phyloP scores from a whole-genome alignment of 345 rosid genomes.

The Hypericum perforatum region DNA sequence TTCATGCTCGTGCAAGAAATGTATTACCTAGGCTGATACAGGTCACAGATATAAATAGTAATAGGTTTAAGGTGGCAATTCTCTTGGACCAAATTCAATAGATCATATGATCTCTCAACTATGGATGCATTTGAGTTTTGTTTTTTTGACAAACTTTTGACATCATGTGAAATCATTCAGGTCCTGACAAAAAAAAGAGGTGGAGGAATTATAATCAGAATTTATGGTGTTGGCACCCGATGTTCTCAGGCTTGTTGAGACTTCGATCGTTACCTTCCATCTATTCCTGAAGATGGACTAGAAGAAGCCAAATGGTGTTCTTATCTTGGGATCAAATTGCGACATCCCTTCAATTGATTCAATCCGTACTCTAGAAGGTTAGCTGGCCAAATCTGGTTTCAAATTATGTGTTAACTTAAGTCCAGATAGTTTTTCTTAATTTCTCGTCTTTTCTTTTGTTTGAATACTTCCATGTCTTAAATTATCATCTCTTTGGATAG shows the following conservation, averaged over 20 bases:
- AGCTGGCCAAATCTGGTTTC: background rate
- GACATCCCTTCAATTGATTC: slow-evolving; percentile 65
- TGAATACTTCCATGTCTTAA: too few relatives aligned
- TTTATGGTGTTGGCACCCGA: slow-evolving; percentile 48
- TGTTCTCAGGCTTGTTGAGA: slow-evolving; percentile 55
- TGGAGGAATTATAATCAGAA: slow-evolving; percentile 44
- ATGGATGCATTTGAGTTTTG: too few relatives aligned
- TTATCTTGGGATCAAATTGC: slow-evolving; percentile 45
- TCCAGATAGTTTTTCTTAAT: too few relatives aligned
- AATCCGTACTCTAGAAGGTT: slow-evolving; percentile 68
- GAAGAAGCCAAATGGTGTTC: slow-evolving; percentile 41
- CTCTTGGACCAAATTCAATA: too few relatives aligned
- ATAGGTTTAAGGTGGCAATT: slow-evolving; percentile 1
- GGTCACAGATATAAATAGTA: slow-evolving; percentile 76
- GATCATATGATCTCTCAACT: too few relatives aligned
- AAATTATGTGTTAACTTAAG: too few relatives aligned
- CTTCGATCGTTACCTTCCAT: slow-evolving; percentile 51
- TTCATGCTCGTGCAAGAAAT: slow-evolving; percentile 63
- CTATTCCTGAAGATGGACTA: slow-evolving; percentile 75
- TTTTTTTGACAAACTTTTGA: too few relatives aligned
- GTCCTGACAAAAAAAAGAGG: slow-evolving; percentile 42
- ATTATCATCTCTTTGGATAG: too few relatives aligned
- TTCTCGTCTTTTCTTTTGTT: too few relatives aligned
- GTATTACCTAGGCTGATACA: slow-evolving; percentile 75
- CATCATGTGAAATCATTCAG: slow-evolving; percentile 24